These are phyloP conservation scores for Thermomucor indicae-seudaticae DNA, from an alignment of 371 early-diverging fungal genomes.

Conservation along the genomic window DNA sequence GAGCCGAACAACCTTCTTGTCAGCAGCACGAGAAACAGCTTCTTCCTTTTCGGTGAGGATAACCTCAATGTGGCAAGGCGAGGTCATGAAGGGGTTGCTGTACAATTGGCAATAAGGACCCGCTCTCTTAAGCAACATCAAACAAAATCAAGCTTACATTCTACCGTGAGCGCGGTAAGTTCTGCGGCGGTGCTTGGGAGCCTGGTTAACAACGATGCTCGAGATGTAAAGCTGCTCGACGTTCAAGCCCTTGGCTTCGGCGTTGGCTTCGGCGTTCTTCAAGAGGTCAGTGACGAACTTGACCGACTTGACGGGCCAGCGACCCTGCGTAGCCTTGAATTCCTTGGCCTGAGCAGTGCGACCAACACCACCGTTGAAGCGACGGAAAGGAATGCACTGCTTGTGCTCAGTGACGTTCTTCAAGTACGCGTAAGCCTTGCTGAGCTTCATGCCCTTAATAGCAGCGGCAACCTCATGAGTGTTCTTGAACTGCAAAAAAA, in stretches of 20 bases:
- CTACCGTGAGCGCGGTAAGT: constrained; percentile 99
- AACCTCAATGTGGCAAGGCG: constrained; percentile 97
- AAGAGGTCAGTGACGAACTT: constrained; percentile 89
- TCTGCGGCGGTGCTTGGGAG: constrained; percentile 97
- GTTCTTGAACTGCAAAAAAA: constrained; percentile 77
- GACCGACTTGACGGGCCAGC: constrained; percentile 98
- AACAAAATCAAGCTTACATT: constrained; percentile 13
- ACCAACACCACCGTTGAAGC: constrained; percentile 96
- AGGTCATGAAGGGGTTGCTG: constrained; percentile 87
- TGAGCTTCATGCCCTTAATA: constrained; percentile 91
- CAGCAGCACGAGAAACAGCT: constrained; percentile 67
- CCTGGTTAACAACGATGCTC: constrained; percentile 98
- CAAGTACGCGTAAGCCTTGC: constrained; percentile 93
- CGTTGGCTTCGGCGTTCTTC: constrained; percentile 96
- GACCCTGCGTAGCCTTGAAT: constrained; percentile 87
- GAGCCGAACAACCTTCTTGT: constrained; percentile 45
- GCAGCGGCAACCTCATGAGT: constrained; percentile 97
- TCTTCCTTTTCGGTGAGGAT: constrained; percentile 82
- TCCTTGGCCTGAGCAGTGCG: constrained; percentile 97
- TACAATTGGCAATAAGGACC: neutral
- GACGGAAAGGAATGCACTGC: constrained; percentile 96
- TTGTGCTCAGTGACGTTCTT: constrained; percentile 93
- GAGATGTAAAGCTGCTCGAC: constrained; percentile 83
- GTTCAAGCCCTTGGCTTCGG: constrained; percentile 92
- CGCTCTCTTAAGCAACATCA: neutral